Conservation (phyloP, 345 rosid genomes). For the Eucalyptus curtisii region DNA sequence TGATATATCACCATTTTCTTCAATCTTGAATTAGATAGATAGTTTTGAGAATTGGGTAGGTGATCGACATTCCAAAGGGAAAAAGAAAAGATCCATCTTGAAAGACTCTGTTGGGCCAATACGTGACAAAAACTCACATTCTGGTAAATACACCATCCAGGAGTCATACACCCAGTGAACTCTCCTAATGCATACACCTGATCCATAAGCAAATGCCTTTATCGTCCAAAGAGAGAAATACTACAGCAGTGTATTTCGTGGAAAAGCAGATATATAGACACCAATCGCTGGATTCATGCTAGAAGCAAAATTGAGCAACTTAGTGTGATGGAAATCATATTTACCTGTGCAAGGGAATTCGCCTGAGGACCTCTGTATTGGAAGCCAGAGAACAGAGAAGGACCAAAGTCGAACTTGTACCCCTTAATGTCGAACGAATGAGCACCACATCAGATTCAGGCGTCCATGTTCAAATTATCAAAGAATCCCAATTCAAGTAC, state of each 20-base stretch:
- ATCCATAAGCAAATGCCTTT: neutral
- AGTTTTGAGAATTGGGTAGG: neutral
- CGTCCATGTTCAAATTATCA: conserved; percentile 32
- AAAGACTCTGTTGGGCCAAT: conserved; percentile 86
- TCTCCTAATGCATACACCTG: conserved; percentile 86
- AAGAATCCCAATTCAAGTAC: neutral
- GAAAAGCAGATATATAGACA: neutral
- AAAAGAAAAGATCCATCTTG: conserved; percentile 28
- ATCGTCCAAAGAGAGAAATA: neutral
- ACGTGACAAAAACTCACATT: conserved; percentile 83
- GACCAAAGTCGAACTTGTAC: conserved; percentile 41
- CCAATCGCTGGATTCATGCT: neutral
- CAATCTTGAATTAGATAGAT: neutral
- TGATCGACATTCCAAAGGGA: neutral
- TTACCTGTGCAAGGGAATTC: conserved; percentile 87
- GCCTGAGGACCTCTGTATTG: conserved; percentile 87
- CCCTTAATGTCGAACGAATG: conserved; percentile 71
- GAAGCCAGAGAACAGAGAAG: conserved; percentile 80
- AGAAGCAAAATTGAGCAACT: no score
- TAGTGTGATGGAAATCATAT: neutral
- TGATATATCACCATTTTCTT: neutral
- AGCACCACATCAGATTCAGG: conserved; percentile 88
- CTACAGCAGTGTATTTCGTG: neutral
- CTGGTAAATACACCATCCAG: conserved; percentile 91
- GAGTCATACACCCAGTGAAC: conserved; percentile 85